Conservation (phyloP, 495 filamentous ascomycete genomes). For the Immersiella caudata region DNA sequence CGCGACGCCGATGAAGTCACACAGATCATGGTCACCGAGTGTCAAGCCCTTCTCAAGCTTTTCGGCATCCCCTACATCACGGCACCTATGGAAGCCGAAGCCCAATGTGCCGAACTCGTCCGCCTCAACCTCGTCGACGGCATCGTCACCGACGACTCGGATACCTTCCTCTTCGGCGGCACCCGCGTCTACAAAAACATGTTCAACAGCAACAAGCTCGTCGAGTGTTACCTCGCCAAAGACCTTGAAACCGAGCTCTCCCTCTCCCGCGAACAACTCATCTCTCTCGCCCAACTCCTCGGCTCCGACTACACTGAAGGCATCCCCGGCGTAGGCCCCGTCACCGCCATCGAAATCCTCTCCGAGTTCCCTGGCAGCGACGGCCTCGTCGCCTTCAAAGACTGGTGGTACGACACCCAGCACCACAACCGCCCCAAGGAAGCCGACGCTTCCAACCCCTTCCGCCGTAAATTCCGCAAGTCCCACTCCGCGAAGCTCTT, state of each 20-base stretch:
- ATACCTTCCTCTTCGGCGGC: conserved; percentile 96
- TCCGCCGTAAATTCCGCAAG: conserved; percentile 82
- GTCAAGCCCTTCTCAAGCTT: conserved; percentile 83
- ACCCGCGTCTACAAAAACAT: conserved; percentile 98
- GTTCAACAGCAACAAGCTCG: conserved; percentile 97
- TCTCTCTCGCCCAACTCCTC: conserved; percentile 83
- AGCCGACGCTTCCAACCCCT: conserved; percentile 57
- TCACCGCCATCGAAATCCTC: conserved; percentile 88
- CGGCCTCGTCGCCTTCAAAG: conserved; percentile 66
- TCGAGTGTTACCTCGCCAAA: conserved; percentile 89
- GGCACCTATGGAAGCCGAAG: conserved; percentile 98
- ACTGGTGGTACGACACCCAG: conserved; percentile 87
- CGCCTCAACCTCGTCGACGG: conserved; percentile 86
- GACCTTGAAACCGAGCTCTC: conserved; percentile 90
- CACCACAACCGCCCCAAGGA: conserved; percentile 52
- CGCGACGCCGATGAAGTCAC: conserved; percentile 96
- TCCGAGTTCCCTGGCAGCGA: conserved; percentile 74
- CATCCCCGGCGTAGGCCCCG: conserved; percentile 84
- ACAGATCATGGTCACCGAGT: conserved; percentile 91
- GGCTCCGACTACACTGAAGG: conserved; percentile 96
- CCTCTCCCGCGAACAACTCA: conserved; percentile 78
- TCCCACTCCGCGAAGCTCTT: conserved; percentile 78
- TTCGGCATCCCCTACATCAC: conserved; percentile 97
- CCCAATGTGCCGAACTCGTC: conserved; percentile 93
- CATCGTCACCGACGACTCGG: conserved; percentile 96